These are phyloP conservation scores for Lepidium didymum DNA, from an alignment of 345 rosid species.

Conservation along the genomic window DNA sequence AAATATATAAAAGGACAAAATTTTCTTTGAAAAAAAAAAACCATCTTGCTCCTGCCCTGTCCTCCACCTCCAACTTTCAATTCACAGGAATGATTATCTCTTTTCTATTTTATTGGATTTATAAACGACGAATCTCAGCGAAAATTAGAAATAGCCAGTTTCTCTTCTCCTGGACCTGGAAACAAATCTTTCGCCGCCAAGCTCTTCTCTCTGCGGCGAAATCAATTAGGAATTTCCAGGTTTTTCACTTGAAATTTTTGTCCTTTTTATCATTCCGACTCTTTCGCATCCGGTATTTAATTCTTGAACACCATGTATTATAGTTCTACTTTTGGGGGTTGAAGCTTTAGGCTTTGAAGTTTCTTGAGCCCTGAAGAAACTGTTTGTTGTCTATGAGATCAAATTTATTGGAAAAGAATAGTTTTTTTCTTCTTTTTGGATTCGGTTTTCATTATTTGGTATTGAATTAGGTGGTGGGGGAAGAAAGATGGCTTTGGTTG, in stretches of 20 bases:
- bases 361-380: neutral
- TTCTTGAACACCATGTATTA: neutral
- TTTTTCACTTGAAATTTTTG: neutral
- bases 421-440: neutral
- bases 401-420: neutral
- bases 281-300: neutral
- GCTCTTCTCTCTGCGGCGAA: slow-evolving; percentile 17
- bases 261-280: neutral
- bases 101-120: slow-evolving; percentile 9
- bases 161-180: neutral
- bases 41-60: neutral
- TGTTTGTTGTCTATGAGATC: neutral
- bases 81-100: slow-evolving; percentile 13
- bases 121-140: neutral
- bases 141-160: neutral
- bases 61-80: neutral
- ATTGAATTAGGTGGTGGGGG: slow-evolving; percentile 3
- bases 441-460: neutral
- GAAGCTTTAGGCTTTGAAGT: neutral
- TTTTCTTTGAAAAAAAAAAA: neutral
- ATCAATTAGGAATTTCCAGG: slow-evolving; percentile 8
- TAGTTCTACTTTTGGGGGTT: neutral
- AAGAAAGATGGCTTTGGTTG: slow-evolving; percentile 24
- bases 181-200: slow-evolving; percentile 18
- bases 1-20: neutral